Percentiles rank a stretch among this genome's conserved stretches.
Conservation (phyloP, 768 basidiomycete genomes). For the Hirschioporus abietinus region DNA sequence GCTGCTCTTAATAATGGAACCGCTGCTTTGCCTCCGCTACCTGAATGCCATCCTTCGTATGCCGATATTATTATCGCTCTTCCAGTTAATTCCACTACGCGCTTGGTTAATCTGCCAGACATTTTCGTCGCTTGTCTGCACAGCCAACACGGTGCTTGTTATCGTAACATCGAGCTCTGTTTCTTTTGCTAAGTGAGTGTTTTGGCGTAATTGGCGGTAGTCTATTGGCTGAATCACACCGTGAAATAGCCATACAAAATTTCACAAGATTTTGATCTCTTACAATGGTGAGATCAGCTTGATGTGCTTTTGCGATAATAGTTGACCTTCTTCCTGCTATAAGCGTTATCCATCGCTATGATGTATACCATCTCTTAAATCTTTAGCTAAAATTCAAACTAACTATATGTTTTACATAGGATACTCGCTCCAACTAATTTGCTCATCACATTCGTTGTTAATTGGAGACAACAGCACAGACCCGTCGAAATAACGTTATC, state of each 20-base stretch:
- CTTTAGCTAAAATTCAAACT: background rate
- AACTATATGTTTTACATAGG: background rate
- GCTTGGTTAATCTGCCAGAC: background rate
- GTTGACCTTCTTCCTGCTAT: background rate
- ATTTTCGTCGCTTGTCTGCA: background rate
- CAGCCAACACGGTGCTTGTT: background rate
- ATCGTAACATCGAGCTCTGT: background rate
- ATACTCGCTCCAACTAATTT: background rate
- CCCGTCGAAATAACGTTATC: no score
- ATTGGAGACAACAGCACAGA: no score
- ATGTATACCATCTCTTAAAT: background rate
- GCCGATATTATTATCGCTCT: background rate
- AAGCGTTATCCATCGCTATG: background rate
- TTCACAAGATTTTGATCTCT: background rate
- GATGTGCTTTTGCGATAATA: background rate
- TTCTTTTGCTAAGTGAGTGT: background rate
- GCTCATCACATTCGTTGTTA: no score
- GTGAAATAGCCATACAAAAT: background rate
- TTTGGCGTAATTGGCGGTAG: background rate
- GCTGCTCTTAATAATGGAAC: background rate
- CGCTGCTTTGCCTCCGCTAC: constrained; percentile 1
- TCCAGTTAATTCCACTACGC: constrained; percentile 2
- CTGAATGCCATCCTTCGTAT: constrained; percentile 7
- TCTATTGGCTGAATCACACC: background rate
- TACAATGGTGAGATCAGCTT: background rate